Evolutionary conservation across 805 yeast genomes (phyloP).

Genomic region (Teunomyces barrocoloradensis): DNA sequence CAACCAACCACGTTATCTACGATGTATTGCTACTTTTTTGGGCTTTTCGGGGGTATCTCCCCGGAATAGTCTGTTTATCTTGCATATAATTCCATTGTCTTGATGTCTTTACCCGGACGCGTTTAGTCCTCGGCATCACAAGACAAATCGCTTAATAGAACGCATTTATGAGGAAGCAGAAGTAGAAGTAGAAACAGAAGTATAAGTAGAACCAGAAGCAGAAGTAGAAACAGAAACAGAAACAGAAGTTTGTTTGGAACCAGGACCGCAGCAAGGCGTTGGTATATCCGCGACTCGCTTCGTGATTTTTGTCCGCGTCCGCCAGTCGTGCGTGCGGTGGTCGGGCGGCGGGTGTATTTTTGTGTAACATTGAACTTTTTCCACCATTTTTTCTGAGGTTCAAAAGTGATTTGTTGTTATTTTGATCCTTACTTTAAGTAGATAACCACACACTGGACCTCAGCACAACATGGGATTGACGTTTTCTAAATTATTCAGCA

Average conservation of each 20-base stretch:
- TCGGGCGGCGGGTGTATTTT: not conserved
- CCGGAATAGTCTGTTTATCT: not conserved
- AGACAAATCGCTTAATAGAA: not conserved
- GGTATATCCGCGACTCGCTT: no score
- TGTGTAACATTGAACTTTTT: slow-evolving; percentile 3
- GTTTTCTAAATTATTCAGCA: slow-evolving; percentile 38
- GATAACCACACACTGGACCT: slow-evolving; percentile 4
- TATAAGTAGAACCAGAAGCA: no score
- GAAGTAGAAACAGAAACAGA: no score
- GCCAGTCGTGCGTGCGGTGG: no score
- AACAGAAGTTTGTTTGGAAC: no score
- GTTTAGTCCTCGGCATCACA: not conserved
- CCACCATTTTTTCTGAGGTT: slow-evolving; percentile 4
- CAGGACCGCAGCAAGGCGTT: no score
- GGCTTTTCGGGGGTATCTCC: no score
- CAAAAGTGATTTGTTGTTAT: slow-evolving; percentile 5
- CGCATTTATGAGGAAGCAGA: no score
- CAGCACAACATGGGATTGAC: slow-evolving; percentile 33
- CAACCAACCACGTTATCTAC: not conserved
- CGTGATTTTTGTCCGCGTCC: no score
- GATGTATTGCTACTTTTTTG: no score
- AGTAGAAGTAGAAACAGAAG: no score
- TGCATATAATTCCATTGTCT: not conserved
- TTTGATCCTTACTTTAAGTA: slow-evolving; percentile 3
- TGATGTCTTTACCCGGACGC: slow-evolving; percentile 3